Base-by-base conservation (phyloP, 2,329 filamentous ascomycete genomes). In the Stagonosporopsis tanaceti region DNA sequence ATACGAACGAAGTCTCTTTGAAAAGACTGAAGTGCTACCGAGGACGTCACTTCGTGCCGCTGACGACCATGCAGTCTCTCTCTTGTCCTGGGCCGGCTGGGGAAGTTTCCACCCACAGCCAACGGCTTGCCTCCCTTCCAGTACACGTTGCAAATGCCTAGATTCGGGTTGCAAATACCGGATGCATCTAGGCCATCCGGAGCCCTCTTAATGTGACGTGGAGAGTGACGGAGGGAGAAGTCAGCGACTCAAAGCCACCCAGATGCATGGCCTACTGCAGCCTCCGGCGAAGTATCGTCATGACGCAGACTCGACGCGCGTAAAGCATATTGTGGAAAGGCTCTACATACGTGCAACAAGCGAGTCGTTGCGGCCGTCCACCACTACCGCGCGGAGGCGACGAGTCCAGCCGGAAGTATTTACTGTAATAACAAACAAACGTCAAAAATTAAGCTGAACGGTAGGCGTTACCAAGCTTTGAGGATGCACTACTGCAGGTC, bases 401-500 rank as follows among this genome's bases (percentile, higher is more conserved):
- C 42, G 34, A 17, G 28, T 20, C n/a, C 38, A 32, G 15, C 47
- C 47, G 53, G 47, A 42, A 47, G 17, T 28, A 15, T 3, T 20
- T 20, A 20, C 20, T 20, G 20, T 20, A 20, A 20, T 20, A 20
- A 20, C 20, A 20, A 20, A 41, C 30, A 47, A 34, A 47, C 42
- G 41, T 41, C 34, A 47, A 48, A 47, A 41, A 37, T 41, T 53
- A 44, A 28, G 30, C 53, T 56, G 42, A 22, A 42, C 5, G 57
- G 57, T 34, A 55, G 32, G 34, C 34, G 37, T 44, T 47, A 40
- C 48, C 57, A 47, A 41, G 44, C 28, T 14, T 42, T 32, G 15
- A n/a, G 27, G 39, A 53, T 41, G 48, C 59, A 59, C 57, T 59
- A 60, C 60, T 47, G 47, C 56, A 63, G 54, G 57, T 47, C 60